These are phyloP conservation scores for Mallotus repandus DNA, from an alignment of 441 rosid species.

Conservation along the genomic window DNA sequence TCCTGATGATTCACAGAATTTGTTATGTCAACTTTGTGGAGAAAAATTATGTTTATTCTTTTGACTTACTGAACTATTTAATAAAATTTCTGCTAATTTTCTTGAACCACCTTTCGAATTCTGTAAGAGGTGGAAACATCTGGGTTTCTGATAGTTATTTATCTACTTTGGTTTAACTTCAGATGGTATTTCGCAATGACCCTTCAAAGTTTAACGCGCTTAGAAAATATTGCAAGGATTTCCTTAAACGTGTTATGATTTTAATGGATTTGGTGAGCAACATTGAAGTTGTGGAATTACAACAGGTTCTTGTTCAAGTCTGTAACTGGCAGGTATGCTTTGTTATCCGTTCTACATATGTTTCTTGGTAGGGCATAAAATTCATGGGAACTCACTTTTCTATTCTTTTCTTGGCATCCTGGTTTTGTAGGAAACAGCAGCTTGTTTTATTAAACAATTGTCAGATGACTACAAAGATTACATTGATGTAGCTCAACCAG, in stretches of 20 bases:
- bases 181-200: slow-evolving; percentile 85
- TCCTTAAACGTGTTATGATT: slow-evolving; percentile 44
- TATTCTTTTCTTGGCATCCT: slow-evolving; percentile 25
- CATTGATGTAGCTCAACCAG: slow-evolving; percentile 77
- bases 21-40: background rate
- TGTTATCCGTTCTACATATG: slow-evolving; percentile 1
- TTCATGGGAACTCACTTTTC: background rate
- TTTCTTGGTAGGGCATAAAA: background rate
- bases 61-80: background rate
- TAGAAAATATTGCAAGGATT: slow-evolving; percentile 67
- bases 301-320: slow-evolving; percentile 52
- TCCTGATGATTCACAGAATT: background rate
- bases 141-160: background rate
- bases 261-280: slow-evolving; percentile 44
- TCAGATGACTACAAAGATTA: slow-evolving; percentile 67
- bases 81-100: background rate
- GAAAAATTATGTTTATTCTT: background rate
- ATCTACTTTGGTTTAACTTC: slow-evolving; percentile 20
- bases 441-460: slow-evolving; percentile 58
- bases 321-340: slow-evolving; percentile 84
- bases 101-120: background rate
- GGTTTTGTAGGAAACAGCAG: slow-evolving; percentile 69
- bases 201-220: slow-evolving; percentile 63
- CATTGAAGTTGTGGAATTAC: slow-evolving; percentile 42
- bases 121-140: background rate